Evolutionary conservation across 768 basidiomycete genomes (phyloP).

Genomic region (Russula sp.): DNA sequence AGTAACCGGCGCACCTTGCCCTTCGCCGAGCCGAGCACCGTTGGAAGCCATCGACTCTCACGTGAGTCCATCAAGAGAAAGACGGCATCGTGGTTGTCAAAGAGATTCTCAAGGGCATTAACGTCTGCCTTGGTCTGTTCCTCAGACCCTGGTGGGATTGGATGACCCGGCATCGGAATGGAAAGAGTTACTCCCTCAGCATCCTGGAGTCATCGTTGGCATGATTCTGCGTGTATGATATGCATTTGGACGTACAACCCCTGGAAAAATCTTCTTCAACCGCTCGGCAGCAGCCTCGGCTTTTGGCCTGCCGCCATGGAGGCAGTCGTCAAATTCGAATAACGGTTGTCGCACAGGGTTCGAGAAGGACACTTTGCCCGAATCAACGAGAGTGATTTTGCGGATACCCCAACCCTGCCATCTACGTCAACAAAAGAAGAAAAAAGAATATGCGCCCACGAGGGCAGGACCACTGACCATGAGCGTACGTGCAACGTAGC

Average conservation of each 20-base stretch:
- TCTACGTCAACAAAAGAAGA: neutral
- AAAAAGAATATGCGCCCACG: neutral
- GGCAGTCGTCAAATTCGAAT: slow-evolving; percentile 92
- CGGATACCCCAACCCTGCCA: slow-evolving; percentile 91
- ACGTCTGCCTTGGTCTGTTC: slow-evolving; percentile 67
- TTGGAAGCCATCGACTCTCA: slow-evolving; percentile 95
- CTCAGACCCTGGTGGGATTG: slow-evolving; percentile 60
- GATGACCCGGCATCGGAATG: slow-evolving; percentile 98
- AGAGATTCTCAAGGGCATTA: slow-evolving; percentile 64
- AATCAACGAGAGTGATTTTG: slow-evolving; percentile 91
- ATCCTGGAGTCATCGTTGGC: slow-evolving; percentile 49
- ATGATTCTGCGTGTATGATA: neutral
- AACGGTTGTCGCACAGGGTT: slow-evolving; percentile 97
- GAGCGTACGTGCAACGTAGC: slow-evolving; percentile 88
- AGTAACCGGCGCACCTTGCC: slow-evolving; percentile 60
- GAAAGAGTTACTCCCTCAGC: slow-evolving; percentile 73
- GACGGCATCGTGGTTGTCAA: slow-evolving; percentile 84
- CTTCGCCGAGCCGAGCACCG: slow-evolving; percentile 78
- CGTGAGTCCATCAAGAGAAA: slow-evolving; percentile 98
- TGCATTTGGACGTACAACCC: slow-evolving; percentile 59
- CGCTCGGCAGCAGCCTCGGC: slow-evolving; percentile 85
- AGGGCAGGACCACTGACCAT: slow-evolving; percentile 56
- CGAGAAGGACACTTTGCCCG: slow-evolving; percentile 87
- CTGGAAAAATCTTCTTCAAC: slow-evolving; percentile 88
- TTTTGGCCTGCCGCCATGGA: slow-evolving; percentile 91